phyloP scores from a whole-genome alignment of 768 basidiomycete species.

The Kwoniella dendrophila region DNA sequence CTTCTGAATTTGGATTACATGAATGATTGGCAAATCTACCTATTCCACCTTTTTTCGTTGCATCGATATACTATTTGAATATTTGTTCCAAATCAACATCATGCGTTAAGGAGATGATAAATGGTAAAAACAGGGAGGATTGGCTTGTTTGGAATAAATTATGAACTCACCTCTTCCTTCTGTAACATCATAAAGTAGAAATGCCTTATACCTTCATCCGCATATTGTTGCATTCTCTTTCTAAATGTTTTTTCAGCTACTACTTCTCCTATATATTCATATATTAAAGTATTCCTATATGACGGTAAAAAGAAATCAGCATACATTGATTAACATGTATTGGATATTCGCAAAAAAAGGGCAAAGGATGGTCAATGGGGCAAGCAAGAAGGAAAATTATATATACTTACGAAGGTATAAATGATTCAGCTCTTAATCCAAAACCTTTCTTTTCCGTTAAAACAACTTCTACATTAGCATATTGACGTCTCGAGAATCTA shows the following conservation, averaged over 20 bases:
- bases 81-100: neutral
- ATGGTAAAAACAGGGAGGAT: neutral
- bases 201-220: conserved; percentile 85
- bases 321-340: no score
- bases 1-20: conserved; percentile 95
- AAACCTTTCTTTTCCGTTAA: conserved; percentile 94
- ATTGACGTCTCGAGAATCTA: conserved; percentile 85
- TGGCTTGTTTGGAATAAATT: no score
- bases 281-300: conserved; percentile 83
- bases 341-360: no score
- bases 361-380: no score
- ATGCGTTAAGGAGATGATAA: neutral
- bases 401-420: conserved; percentile 56
- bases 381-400: neutral
- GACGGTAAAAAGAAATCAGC: conserved; percentile 18
- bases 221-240: conserved; percentile 93
- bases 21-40: conserved; percentile 98
- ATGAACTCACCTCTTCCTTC: conserved; percentile 85
- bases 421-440: conserved; percentile 74
- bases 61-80: conserved; percentile 77
- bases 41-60: conserved; percentile 93
- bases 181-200: conserved; percentile 99
- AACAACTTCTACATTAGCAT: conserved; percentile 85
- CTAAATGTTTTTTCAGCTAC: conserved; percentile 82
- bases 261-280: conserved; percentile 97